Base-by-base conservation (phyloP, 129 eudicot genomes). In the Flaveria brownii region DNA sequence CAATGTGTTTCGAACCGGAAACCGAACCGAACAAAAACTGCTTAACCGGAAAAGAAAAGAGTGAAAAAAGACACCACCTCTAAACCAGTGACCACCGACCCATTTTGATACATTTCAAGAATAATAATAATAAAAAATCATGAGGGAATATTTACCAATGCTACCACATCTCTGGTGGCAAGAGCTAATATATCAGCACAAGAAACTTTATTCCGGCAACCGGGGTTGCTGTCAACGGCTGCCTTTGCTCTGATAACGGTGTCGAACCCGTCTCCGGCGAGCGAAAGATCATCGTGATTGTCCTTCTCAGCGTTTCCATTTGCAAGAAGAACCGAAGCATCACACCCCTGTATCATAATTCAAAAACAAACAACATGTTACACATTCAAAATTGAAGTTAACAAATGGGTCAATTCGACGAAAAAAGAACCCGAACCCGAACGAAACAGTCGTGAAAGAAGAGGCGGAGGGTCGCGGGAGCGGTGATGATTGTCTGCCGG, bases 221-320 rank as follows among this genome's bases (percentile, higher is more conserved):
- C 62, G 6, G 92, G 83, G 39, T 84, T 66, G 36, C 81, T 80
- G 47, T 88, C 97, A 23, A 91, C 81, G 3, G 97, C 96, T 0
- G 96, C 96, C 70, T 91, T 88, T 15, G 97, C 97, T 80, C 67
- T 83, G 55, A 85, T 82, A 7, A 87, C 96, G 0, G 92, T 87
- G 84, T 87, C 96, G 14, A 91, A 91, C 6, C 97, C 96, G 36
- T 91, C 97, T 80, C 97, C 97, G 23, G 96, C 97, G 0, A 91
- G 86, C 3, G 97, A 86, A 17, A 81, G 14, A 74, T 91, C 86
- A 49, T 87, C 96, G 0, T 85, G 92, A 63, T 86, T 85, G 61
- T 91, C 96, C 80, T 81, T 91, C 91, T 91, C 97, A 0, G 90
- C 90, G 0, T 83, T 70, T 25, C 78, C 80, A 45, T 49, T 87